Percentiles rank a stretch among this genome's conserved stretches.
These are phyloP conservation scores for Hyphopichia buzzinii DNA, from an alignment of 1,139 yeast genomes.

Conservation along the genomic window DNA sequence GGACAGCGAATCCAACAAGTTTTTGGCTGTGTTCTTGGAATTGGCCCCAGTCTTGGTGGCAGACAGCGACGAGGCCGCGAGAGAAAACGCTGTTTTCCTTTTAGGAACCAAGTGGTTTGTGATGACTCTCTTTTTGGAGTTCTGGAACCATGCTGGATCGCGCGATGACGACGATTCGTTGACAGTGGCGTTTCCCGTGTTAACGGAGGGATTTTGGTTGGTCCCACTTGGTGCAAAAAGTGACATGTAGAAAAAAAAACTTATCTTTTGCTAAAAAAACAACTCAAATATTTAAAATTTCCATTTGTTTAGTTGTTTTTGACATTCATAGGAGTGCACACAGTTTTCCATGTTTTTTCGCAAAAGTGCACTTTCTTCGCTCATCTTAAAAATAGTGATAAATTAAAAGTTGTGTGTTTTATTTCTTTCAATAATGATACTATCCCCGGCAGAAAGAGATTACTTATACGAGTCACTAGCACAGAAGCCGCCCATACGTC, in stretches of 20 bases:
- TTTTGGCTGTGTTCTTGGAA: constrained; percentile 7
- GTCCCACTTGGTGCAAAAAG: background rate
- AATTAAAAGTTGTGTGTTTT: too few species aligned
- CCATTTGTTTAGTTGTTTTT: too few species aligned
- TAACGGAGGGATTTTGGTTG: background rate
- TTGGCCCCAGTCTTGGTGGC: background rate
- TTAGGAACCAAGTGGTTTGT: constrained; percentile 54
- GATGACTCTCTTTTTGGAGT: constrained; percentile 54
- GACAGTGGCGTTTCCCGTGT: background rate
- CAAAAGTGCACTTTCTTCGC: too few species aligned
- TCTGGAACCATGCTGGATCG: constrained; percentile 44
- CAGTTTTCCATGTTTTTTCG: too few species aligned
- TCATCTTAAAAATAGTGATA: too few species aligned
- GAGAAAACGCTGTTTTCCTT: constrained; percentile 43
- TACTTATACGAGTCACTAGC: constrained; percentile 73
- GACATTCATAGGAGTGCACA: too few species aligned
- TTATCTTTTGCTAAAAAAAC: too few species aligned
- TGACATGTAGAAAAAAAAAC: background rate
- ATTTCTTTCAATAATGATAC: constrained; percentile 45
- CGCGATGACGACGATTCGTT: background rate
- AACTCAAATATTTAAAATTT: too few species aligned
- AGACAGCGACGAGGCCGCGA: constrained; percentile 14
- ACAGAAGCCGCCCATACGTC: constrained; percentile 64
- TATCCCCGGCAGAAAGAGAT: constrained; percentile 85
- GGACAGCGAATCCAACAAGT: constrained; percentile 12